These are phyloP conservation scores for Arthromyces matolae DNA, from an alignment of 768 basidiomycete species.

Conservation along the genomic window DNA sequence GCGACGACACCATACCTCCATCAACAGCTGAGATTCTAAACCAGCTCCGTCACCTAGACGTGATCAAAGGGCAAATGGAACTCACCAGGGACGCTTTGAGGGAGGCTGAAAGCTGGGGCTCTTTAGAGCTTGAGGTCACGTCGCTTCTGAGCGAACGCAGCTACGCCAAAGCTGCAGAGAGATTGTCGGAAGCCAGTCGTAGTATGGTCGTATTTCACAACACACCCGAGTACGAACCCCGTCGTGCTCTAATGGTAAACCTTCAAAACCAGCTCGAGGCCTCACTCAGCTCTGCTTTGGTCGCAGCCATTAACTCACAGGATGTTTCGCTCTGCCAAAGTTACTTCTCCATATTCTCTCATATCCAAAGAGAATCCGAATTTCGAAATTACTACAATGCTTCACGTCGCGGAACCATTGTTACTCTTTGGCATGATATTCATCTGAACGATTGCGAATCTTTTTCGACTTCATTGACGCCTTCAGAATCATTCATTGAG, in stretches of 20 bases:
- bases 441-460: conserved; percentile 49
- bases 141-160: conserved; percentile 73
- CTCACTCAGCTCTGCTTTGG: conserved; percentile 83
- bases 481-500: conserved; percentile 45
- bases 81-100: conserved; percentile 82
- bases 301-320: conserved; percentile 77
- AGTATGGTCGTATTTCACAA: conserved; percentile 93
- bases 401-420: conserved; percentile 61
- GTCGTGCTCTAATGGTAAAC: conserved; percentile 82
- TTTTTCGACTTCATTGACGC: conserved; percentile 16
- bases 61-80: conserved; percentile 83
- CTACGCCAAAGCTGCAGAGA: conserved; percentile 88
- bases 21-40: conserved; percentile 69
- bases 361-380: conserved; percentile 89
- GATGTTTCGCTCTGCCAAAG: conserved; percentile 72
- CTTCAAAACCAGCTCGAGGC: conserved; percentile 96
- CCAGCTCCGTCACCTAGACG: conserved; percentile 76
- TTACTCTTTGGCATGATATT: conserved; percentile 67
- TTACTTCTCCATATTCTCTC: conserved; percentile 83
- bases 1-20: conserved; percentile 46
- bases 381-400: conserved; percentile 95
- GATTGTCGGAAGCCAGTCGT: conserved; percentile 84
- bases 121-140: conserved; percentile 89
- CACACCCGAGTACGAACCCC: conserved; percentile 84
- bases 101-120: conserved; percentile 97